A percentile compares a stretch with the other conserved stretches of the same genome.
Evolutionary conservation across 1,284 basidiomycete genomes (phyloP).

Genomic region (Naganishia cerealis): DNA sequence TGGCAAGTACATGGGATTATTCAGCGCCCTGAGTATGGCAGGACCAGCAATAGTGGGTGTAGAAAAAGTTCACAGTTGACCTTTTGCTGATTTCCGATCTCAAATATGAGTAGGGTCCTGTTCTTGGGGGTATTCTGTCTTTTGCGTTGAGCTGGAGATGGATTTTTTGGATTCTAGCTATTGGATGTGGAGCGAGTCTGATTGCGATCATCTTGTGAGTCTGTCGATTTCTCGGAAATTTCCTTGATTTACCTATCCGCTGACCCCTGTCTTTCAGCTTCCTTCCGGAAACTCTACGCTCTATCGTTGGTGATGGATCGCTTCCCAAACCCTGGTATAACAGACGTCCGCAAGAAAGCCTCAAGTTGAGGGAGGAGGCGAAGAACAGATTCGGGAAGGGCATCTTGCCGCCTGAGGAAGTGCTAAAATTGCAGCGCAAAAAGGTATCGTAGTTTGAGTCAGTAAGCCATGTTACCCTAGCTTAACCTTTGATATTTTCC

Average conservation of each 20-base stretch:
- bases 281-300: slow-evolving; percentile 51
- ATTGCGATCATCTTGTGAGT: slow-evolving; percentile 45
- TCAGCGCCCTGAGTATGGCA: slow-evolving; percentile 42
- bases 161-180: slow-evolving; percentile 50
- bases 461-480: not conserved
- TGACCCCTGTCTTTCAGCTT: slow-evolving; percentile 35
- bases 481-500: not conserved
- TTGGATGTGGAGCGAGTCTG: slow-evolving; percentile 41
- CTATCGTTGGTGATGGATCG: slow-evolving; percentile 51
- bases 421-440: slow-evolving; percentile 20
- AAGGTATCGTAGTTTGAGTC: slow-evolving; percentile 34
- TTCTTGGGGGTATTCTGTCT: slow-evolving; percentile 46
- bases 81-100: not conserved
- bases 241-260: not conserved
- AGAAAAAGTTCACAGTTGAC: not conserved
- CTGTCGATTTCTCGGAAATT: not conserved
- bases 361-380: slow-evolving; percentile 34
- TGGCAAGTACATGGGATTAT: slow-evolving; percentile 48
- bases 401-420: slow-evolving; percentile 18
- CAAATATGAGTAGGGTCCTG: slow-evolving; percentile 39
- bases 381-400: slow-evolving; percentile 32
- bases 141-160: slow-evolving; percentile 48
- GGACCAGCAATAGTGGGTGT: slow-evolving; percentile 39
- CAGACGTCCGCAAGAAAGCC: slow-evolving; percentile 38
- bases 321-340: slow-evolving; percentile 50